These are phyloP conservation scores for Serendipita sp. DNA, from an alignment of 768 basidiomycete genomes.

Conservation along the genomic window DNA sequence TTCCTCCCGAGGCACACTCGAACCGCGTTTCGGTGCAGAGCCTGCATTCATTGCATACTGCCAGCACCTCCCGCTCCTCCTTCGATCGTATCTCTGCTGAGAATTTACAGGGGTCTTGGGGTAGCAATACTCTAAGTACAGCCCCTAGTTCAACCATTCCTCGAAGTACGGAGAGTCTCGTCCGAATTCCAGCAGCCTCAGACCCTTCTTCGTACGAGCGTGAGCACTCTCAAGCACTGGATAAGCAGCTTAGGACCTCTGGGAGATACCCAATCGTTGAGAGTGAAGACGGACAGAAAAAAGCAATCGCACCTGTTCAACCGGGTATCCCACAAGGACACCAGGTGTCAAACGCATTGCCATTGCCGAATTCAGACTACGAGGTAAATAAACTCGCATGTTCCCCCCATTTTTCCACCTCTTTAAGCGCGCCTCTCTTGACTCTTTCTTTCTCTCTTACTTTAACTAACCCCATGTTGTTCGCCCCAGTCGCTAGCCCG, in stretches of 20 bases:
- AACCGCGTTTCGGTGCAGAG: not conserved
- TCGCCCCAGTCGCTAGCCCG: not conserved
- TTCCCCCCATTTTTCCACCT: not conserved
- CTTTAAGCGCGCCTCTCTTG: not conserved
- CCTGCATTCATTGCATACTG: not conserved
- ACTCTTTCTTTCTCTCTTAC: not conserved
- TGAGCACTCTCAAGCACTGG: not conserved
- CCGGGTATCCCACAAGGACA: not conserved
- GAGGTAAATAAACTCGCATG: not conserved
- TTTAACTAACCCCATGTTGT: not conserved
- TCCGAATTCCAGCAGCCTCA: not conserved
- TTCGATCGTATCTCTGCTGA: not conserved
- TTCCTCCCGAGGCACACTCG: not conserved
- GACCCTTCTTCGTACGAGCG: not conserved
- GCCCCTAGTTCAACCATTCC: not conserved
- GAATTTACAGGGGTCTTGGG: not conserved
- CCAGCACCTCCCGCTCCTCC: not conserved
- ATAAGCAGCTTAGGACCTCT: not conserved
- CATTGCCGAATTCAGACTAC: slow-evolving; percentile 4
- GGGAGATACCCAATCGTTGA: not conserved
- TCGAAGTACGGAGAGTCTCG: not conserved
- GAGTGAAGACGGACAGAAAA: not conserved
- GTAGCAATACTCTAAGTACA: not conserved
- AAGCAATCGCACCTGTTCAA: not conserved
- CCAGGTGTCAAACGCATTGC: slow-evolving; percentile 3